Evolutionary conservation across 441 rosid genomes (phyloP), one percentile per base, ranked within the genome.

Genomic region (Isatis lusitanica): DNA sequence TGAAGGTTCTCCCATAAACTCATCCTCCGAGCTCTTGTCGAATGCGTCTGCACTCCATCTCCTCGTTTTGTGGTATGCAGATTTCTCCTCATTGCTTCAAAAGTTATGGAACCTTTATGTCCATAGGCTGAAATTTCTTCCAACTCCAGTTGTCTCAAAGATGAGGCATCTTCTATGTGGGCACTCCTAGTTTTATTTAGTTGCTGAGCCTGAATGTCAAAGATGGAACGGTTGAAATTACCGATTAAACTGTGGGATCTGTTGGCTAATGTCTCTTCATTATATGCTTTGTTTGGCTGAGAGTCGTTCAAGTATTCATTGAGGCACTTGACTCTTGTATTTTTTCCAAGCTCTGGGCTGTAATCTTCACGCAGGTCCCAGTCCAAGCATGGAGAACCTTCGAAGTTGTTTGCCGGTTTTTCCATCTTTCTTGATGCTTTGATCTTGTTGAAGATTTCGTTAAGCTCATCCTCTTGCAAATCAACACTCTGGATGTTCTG

Each of bases 1-100:
- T 92, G 93, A 48, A 89, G 80, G 13, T 82, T 80, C 56, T 74
- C 81, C 86, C 85, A 72, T 69, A 87, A 52, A 47, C 84, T 92
- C 57, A 69, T 75, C 16, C 78, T 82, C 28, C 74, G 70, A 77
- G 79, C 80, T 77, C 77, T 58, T 58, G 15, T 17, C 36, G 46
- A 58, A 58, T 58, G 63, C 1, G 30, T 58, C 9, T 36, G 63
- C 36, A 36, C 60, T 58, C 17, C 77, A 50, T 58, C 64, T 42
- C 66, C 44, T 44, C 59, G 71, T 47, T 59, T 81, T 56, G 18
- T 21, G 44, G 78, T 61, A 1, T 43, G 26, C 12, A 73, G 48
- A 52, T 76, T 75, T 35, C 63, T 74, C 26, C 68, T 82, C 71
- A 66, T 82, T 47, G 66, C 76, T 76, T 59, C 70, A 74, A 69